phyloP scores from a whole-genome alignment of 306 rosid species.

The Glycine tomentella region DNA sequence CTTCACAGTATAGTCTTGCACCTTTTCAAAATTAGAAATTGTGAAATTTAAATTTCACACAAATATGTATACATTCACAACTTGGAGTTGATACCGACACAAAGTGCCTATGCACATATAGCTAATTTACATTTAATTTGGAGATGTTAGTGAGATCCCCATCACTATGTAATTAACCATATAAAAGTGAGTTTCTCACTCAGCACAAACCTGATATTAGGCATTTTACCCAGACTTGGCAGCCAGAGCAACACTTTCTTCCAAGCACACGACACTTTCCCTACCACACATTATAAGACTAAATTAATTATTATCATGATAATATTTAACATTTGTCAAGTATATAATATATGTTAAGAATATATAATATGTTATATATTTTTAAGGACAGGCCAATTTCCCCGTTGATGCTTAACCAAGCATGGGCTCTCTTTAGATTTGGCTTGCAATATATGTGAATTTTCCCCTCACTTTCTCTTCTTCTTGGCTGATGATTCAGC shows the following conservation, averaged over 20 bases:
- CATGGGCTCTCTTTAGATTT: no score
- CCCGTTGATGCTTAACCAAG: no score
- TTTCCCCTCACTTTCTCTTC: no score
- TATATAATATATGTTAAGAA: no score
- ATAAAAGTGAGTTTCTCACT: conserved; percentile 21
- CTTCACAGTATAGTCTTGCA: background rate
- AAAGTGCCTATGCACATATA: conserved; percentile 2
- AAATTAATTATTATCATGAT: no score
- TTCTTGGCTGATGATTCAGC: no score
- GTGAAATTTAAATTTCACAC: background rate
- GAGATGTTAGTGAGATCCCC: background rate
- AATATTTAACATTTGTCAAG: no score
- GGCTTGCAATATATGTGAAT: no score
- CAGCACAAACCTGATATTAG: conserved; percentile 10
- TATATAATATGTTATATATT: no score
- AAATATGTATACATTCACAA: background rate
- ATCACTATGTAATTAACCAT: background rate
- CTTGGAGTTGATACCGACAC: background rate
- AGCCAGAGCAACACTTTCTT: background rate
- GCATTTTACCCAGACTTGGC: background rate
- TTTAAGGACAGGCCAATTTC: no score
- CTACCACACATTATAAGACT: conserved; percentile 24
- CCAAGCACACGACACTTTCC: conserved; percentile 27
- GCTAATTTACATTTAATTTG: conserved; percentile 11
- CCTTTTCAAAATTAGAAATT: background rate